Evolutionary conservation across 495 filamentous ascomycete species (phyloP).

Genomic region (Penicillium cinerascens): DNA sequence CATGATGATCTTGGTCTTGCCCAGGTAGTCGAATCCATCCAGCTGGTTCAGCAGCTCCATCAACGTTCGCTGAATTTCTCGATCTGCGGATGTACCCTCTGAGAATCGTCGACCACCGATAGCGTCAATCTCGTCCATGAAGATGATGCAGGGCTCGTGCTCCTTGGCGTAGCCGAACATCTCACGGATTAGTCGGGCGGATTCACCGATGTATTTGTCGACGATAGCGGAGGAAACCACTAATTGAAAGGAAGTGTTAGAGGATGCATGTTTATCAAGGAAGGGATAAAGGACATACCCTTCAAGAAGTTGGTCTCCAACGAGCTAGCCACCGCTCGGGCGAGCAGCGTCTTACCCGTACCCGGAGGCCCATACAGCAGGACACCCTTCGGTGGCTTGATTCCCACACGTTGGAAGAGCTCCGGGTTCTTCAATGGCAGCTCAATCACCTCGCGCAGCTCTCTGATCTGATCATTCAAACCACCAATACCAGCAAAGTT

Average conservation of each 20-base stretch:
- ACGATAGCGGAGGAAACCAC: constrained; percentile 99
- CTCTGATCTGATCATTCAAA: constrained; percentile 97
- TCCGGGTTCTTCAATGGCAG: constrained; percentile 98
- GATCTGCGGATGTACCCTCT: constrained; percentile 97
- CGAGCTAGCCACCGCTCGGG: constrained; percentile 92
- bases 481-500: constrained; percentile 99
- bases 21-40: constrained; percentile 98
- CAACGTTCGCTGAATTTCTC: constrained; percentile 97
- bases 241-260: constrained; percentile 36
- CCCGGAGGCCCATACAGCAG: constrained; percentile 96
- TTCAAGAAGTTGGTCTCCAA: constrained; percentile 99
- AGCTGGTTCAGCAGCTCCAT: constrained; percentile 99
- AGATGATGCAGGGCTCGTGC: constrained; percentile 99
- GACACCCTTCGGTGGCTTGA: constrained; percentile 98
- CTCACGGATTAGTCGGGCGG: constrained; percentile 93
- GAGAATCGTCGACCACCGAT: constrained; percentile 96
- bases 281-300: constrained; percentile 49
- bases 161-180: constrained; percentile 99
- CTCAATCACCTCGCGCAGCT: constrained; percentile 97
- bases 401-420: constrained; percentile 92
- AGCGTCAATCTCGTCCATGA: constrained; percentile 99
- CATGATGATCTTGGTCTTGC: constrained; percentile 99
- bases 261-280: neutral
- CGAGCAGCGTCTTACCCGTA: constrained; percentile 94
- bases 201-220: constrained; percentile 99